phyloP scores from a whole-genome alignment of 768 basidiomycete genomes.

The Tulasnella sp. region DNA sequence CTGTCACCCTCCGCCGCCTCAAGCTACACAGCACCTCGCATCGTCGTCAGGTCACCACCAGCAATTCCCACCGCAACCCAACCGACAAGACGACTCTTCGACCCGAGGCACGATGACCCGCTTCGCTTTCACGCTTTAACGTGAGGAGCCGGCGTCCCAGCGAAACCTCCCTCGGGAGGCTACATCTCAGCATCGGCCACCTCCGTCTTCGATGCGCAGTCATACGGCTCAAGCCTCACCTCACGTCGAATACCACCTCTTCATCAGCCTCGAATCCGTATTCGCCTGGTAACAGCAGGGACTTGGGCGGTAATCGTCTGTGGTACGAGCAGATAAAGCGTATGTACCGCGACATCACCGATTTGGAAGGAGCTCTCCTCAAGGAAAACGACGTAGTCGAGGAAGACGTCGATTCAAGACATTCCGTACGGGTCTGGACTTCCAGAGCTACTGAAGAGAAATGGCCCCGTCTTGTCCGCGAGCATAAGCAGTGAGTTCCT shows the following conservation, averaged over 20 bases:
- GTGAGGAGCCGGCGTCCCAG: constrained; percentile 50
- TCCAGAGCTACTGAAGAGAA: constrained; percentile 58
- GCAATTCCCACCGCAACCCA: too few species aligned
- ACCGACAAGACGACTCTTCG: too few species aligned
- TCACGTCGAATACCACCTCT: constrained; percentile 38
- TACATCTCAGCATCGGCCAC: constrained; percentile 45
- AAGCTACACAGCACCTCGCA: too few species aligned
- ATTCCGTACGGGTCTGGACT: constrained; percentile 46
- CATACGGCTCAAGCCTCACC: constrained; percentile 39
- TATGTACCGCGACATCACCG: constrained; percentile 80
- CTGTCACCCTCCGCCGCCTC: too few species aligned
- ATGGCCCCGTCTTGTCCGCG: constrained; percentile 69
- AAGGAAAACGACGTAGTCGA: constrained; percentile 55
- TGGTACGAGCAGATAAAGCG: constrained; percentile 77
- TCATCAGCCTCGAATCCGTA: constrained; percentile 51
- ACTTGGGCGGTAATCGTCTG: constrained; percentile 57
- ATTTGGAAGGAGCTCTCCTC: constrained; percentile 70
- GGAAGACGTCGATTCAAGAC: constrained; percentile 56
- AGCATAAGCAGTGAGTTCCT: constrained; percentile 81
- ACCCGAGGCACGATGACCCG: too few species aligned
- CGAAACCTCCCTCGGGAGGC: constrained; percentile 54
- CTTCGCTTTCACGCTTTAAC: constrained; percentile 74
- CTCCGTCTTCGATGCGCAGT: constrained; percentile 58
- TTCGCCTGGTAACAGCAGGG: constrained; percentile 49
- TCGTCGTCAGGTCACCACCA: too few species aligned